Base-by-base conservation (phyloP, 2,329 filamentous ascomycete species). In the Aspergillus bombycis region DNA sequence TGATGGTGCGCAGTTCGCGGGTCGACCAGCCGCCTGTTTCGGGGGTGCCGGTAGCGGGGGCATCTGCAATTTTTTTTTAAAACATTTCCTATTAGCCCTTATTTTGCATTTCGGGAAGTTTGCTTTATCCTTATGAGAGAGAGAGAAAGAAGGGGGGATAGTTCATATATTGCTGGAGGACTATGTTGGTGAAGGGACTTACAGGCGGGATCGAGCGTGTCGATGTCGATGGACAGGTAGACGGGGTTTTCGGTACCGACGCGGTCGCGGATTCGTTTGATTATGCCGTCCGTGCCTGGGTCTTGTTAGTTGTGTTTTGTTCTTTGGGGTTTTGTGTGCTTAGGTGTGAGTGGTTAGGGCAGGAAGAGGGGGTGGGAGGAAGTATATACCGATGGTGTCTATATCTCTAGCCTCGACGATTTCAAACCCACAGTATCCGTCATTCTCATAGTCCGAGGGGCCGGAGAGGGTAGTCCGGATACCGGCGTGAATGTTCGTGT, bases 151-250 rank as follows among this genome's bases (percentile, higher is more conserved):
- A n/a, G n/a, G n/a, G n/a, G n/a, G n/a, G n/a, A n/a, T n/a, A n/a
- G n/a, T n/a, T n/a, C n/a, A n/a, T n/a, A n/a, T 26, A 4, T 26
- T 26, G 26, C 26, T 4, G 26, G 26, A 26, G 26, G 26, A 26
- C 26, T 26, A 26, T 26, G 26, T 4, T 26, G 26, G 26, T 26
- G 26, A 26, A 11, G 16, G 16, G 2, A 38, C 52, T 26, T 55
- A 55, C 52, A 55, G 12, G 52, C 52, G 0, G 52, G 8, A 30
- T 32, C 57, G 50, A 52, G 46, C 66, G 67, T 74, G 53, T 77
- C 73, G 57, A 77, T 77, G 55, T 77, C 74, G 61, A 76, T 72
- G 19, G 68, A 71, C 7, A 77, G 65, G 57, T 77, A 77, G 6
- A 73, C 69, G 1, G 74, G 71, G 10, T 61, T 68, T 28, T 70